Conservation (phyloP, 2,329 filamentous ascomycete species). For the Stagonosporopsis rhizophila region DNA sequence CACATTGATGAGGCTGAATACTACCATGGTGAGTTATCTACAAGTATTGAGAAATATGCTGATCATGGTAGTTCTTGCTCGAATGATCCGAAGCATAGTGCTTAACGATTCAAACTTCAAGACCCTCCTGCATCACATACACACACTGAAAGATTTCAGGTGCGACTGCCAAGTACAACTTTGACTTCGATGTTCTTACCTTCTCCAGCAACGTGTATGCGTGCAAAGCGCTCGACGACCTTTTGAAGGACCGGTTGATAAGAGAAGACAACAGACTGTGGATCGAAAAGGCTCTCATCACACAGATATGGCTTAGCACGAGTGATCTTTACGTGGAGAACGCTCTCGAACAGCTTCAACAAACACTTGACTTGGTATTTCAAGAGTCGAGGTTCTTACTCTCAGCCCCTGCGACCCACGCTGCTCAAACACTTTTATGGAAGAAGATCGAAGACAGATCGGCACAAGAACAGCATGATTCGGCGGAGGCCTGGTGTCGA, state of each 20-base stretch:
- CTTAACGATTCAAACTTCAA: constrained; percentile 70
- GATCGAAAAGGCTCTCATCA: constrained; percentile 74
- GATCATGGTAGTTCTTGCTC: constrained; percentile 58
- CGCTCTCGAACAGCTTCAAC: constrained; percentile 48
- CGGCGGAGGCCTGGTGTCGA: constrained; percentile 73
- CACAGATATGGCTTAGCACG: constrained; percentile 70
- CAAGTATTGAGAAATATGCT: constrained; percentile 11
- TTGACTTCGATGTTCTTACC: background rate
- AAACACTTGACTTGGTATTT: constrained; percentile 57
- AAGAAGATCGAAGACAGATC: constrained; percentile 72
- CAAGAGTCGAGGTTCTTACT: constrained; percentile 58
- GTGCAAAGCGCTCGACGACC: constrained; percentile 64
- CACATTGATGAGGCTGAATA: constrained; percentile 51
- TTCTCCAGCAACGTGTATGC: constrained; percentile 48
- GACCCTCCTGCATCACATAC: constrained; percentile 70
- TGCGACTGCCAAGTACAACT: constrained; percentile 7
- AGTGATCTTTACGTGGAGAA: constrained; percentile 51
- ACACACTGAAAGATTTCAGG: constrained; percentile 62
- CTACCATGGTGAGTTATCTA: constrained; percentile 44
- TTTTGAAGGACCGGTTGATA: constrained; percentile 67
- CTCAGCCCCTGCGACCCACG: constrained; percentile 67
- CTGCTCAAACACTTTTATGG: constrained; percentile 79
- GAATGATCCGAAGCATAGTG: constrained; percentile 67
- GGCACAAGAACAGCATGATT: constrained; percentile 58
- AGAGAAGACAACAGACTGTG: constrained; percentile 60